phyloP scores from a whole-genome alignment of 148 eudicot species.

The Fagopyrum esculentum region DNA sequence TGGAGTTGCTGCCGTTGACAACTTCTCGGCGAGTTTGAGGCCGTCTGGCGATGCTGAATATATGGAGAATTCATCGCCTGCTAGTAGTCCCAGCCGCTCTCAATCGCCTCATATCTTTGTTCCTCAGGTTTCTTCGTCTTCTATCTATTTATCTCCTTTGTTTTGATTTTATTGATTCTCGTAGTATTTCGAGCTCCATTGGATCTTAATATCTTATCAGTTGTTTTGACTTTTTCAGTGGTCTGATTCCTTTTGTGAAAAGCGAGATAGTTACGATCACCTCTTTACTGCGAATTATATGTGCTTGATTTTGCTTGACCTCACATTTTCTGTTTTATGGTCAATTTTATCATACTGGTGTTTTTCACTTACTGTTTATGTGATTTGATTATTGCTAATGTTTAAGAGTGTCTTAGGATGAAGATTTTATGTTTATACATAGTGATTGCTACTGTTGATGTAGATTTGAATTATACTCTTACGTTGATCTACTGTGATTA shows the following conservation, averaged over 20 bases:
- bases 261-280: background rate
- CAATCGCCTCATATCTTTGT: conserved; percentile 47
- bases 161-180: background rate
- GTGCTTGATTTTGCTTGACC: background rate
- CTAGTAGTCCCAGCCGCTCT: conserved; percentile 34
- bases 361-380: background rate
- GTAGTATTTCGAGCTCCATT: background rate
- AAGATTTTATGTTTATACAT: background rate
- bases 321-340: background rate
- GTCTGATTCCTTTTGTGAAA: background rate
- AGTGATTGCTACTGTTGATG: background rate
- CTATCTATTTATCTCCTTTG: background rate
- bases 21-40: conserved; percentile 10
- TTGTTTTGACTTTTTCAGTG: conserved; percentile 4
- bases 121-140: conserved; percentile 45
- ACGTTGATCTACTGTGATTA: conserved; percentile 4
- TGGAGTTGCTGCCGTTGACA: conserved; percentile 13
- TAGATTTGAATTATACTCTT: background rate
- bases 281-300: conserved; percentile 1
- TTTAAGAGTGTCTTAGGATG: background rate
- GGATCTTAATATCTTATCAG: background rate
- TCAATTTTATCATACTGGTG: background rate
- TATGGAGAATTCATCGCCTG: conserved; percentile 45
- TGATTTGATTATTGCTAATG: conserved; percentile 2
- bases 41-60: conserved; percentile 23